Evolutionary conservation across 768 basidiomycete genomes (phyloP).

Genomic region (Chiua virens): DNA sequence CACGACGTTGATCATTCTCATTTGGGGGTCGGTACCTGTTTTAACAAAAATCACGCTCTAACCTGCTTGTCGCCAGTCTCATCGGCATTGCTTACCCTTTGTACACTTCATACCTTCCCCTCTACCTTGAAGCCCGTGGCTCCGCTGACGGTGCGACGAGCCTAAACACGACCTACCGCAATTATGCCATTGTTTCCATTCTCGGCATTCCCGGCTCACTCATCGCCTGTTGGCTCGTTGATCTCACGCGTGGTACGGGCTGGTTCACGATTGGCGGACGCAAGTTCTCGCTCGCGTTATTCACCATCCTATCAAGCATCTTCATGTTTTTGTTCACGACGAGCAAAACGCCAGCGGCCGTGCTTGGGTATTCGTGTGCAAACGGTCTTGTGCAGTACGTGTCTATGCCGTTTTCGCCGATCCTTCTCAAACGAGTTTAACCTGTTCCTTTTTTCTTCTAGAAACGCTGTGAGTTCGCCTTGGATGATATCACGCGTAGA

Average conservation of each 20-base stretch:
- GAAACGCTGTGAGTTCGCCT: conserved; percentile 37
- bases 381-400: conserved; percentile 43
- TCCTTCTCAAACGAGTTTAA: background rate
- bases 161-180: conserved; percentile 41
- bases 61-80: conserved; percentile 27
- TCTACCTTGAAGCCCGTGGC: conserved; percentile 42
- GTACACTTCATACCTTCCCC: conserved; percentile 51
- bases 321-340: conserved; percentile 56
- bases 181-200: conserved; percentile 49
- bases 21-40: conserved; percentile 46
- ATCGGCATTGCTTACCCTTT: conserved; percentile 57
- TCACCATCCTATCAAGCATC: conserved; percentile 44
- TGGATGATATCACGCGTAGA: background rate
- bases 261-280: conserved; percentile 42
- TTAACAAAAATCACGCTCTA: background rate
- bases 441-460: background rate
- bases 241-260: conserved; percentile 37
- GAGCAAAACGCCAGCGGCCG: conserved; percentile 37
- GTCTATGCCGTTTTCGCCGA: background rate
- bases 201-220: conserved; percentile 50
- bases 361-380: conserved; percentile 49
- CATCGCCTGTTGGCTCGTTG: conserved; percentile 45
- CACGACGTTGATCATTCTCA: conserved; percentile 46
- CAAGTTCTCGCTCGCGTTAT: conserved; percentile 46
- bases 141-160: conserved; percentile 21